phyloP scores from a whole-genome alignment of 2,329 filamentous ascomycete genomes.

The Cladosporium phlei region DNA sequence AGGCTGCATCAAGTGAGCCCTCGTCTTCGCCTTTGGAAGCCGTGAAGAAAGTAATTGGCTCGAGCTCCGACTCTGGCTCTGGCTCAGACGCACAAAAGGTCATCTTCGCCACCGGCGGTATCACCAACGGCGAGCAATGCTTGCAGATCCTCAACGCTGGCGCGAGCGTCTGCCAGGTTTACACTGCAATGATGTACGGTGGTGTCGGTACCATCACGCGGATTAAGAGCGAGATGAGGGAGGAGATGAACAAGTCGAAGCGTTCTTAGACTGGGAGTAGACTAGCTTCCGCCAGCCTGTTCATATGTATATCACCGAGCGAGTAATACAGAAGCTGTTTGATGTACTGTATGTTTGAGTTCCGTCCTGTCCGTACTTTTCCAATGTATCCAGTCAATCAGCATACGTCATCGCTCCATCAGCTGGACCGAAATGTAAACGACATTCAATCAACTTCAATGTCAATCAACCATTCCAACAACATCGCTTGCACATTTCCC shows the following conservation, averaged over 20 bases:
- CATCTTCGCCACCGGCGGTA: slow-evolving; percentile 90
- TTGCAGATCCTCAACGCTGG: slow-evolving; percentile 78
- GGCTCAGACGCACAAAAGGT: slow-evolving; percentile 63
- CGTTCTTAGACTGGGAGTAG: slow-evolving; percentile 1
- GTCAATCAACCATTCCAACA: background rate
- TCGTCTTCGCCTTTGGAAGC: slow-evolving; percentile 12
- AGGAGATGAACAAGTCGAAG: slow-evolving; percentile 30
- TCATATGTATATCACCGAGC: slow-evolving; percentile 9
- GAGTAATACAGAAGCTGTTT: slow-evolving; percentile 5
- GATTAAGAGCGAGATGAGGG: slow-evolving; percentile 49
- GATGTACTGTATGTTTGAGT: slow-evolving; percentile 1
- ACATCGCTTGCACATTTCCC: background rate
- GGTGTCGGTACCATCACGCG: slow-evolving; percentile 57
- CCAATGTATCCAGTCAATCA: background rate
- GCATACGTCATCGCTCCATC: slow-evolving; percentile 12
- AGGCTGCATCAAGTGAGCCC: slow-evolving; percentile 13
- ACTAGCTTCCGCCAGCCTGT: background rate
- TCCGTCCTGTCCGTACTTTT: background rate
- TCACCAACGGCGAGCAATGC: slow-evolving; percentile 82
- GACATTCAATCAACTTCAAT: background rate
- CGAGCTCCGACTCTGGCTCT: no score
- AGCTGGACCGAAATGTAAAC: background rate
- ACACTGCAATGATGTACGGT: slow-evolving; percentile 69
- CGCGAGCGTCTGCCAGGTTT: slow-evolving; percentile 64
- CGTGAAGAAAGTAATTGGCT: slow-evolving; percentile 20